Conservation (phyloP, 2,329 filamentous ascomycete genomes). For the Colletotrichum phormii region DNA sequence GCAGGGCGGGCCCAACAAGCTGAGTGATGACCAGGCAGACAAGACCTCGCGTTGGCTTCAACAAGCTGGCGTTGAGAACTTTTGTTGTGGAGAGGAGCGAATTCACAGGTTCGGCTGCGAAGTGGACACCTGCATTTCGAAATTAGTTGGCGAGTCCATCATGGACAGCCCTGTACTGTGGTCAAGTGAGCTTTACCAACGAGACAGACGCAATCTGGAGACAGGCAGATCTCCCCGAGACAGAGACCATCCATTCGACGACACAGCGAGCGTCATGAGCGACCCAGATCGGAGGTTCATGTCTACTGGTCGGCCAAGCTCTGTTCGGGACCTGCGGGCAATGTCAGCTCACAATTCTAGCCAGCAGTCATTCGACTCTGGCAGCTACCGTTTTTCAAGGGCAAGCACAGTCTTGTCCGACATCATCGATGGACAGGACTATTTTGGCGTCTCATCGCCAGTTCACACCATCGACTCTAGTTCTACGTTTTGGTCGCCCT, state of each 20-base stretch:
- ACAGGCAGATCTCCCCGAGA: conserved; percentile 54
- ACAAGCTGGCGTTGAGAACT: conserved; percentile 86
- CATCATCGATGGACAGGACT: conserved; percentile 76
- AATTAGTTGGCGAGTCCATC: conserved; percentile 86
- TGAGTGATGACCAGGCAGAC: conserved; percentile 94
- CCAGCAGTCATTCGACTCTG: conserved; percentile 77
- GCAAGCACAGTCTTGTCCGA: conserved; percentile 71
- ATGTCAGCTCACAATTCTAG: conserved; percentile 73
- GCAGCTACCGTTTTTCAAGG: conserved; percentile 70
- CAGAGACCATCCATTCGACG: conserved; percentile 62
- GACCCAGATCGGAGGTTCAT: conserved; percentile 64
- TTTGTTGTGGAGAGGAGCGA: conserved; percentile 93
- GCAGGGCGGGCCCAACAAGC: conserved; percentile 91
- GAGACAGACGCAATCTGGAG: conserved; percentile 76
- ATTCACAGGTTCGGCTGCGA: conserved; percentile 95
- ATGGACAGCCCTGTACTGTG: conserved; percentile 88
- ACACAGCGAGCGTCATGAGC: conserved; percentile 65
- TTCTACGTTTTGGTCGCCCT: conserved; percentile 90
- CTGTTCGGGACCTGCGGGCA: conserved; percentile 67
- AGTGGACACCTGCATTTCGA: conserved; percentile 85
- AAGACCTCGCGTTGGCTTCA: conserved; percentile 86
- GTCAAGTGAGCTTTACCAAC: conserved; percentile 89
- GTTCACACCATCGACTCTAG: conserved; percentile 79
- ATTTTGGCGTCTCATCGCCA: conserved; percentile 76
- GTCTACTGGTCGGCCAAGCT: conserved; percentile 58